Evolutionary conservation across 2,329 filamentous ascomycete species (phyloP), one percentile per base, ranked within the genome.

Genomic region (Fonsecaea multimorphosa): DNA sequence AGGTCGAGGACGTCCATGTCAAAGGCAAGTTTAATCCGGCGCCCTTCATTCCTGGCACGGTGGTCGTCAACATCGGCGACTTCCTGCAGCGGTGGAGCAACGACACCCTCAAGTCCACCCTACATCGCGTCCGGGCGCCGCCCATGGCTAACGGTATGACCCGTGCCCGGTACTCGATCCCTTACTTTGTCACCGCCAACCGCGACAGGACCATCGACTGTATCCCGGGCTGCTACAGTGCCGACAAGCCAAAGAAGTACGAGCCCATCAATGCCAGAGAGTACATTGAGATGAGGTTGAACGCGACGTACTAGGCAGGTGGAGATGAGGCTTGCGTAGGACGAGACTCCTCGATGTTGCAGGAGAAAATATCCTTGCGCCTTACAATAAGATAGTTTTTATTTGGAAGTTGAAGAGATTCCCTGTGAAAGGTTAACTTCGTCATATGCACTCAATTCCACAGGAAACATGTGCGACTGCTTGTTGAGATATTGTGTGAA

Each of bases 21-120:
- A 89, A 86, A 46, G 91, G 91, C 1, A 86, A 84, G 0, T 97
- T 93, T 73, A 87, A 96, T 40, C 87, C 96, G 73, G 93, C 91
- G 0, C 92, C 87, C 5, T 93, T 92, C 0, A 93, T 96, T 64
- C 83, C 87, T 34, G 89, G 88, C 58, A 65, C 66, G 0, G 71
- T 84, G 1, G 81, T 85, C 0, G 81, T 85, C 34, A 85, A 85
- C 64, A 84, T 84, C 68, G 83, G 81, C 1, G 83, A 85, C 68
- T 84, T 83, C 61, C 76, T 85, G 74, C 82, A 83, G 78, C 76
- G 82, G 11, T 75, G 84, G 27, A 81, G 79, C 46, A 85, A 85
- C 71, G 80, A 84, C 69, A 78, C 74, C 16, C 83, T 84, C 69
- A 82, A 79, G 67, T 82, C 79, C 4, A 85, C 82, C 0, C 80